Conservation (phyloP, 805 yeast species). For the Candida oleophila region DNA sequence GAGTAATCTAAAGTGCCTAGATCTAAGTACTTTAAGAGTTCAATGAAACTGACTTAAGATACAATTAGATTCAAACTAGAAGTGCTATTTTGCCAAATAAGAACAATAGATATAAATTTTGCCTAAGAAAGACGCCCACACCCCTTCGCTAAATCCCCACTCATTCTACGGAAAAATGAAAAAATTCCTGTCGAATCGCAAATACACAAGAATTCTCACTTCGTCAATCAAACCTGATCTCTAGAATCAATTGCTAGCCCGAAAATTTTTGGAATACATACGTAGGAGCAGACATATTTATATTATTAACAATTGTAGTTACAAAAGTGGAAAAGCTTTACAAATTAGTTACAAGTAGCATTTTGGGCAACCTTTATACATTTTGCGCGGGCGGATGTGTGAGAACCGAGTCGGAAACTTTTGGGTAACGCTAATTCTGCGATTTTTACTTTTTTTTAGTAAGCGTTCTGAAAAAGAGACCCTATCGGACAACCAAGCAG, state of each 20-base stretch:
- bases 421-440: not conserved
- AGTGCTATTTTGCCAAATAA: not conserved
- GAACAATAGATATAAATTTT: no score
- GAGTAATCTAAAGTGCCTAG: not conserved
- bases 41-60: no score
- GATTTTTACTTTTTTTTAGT: not conserved
- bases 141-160: not conserved
- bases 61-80: not conserved
- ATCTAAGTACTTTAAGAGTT: not conserved
- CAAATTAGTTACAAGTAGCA: not conserved
- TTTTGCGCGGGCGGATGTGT: constrained; percentile 8
- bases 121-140: no score
- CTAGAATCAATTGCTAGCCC: no score
- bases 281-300: constrained; percentile 43
- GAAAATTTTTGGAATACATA: constrained; percentile 23
- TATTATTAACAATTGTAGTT: not conserved
- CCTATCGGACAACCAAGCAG: not conserved
- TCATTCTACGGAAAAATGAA: not conserved
- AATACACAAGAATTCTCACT: not conserved
- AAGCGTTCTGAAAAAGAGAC: not conserved
- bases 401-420: constrained; percentile 6
- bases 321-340: not conserved
- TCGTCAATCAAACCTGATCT: no score
- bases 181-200: not conserved
- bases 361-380: constrained; percentile 2